Percentiles rank a stretch among this genome's conserved stretches.
Evolutionary conservation across 1,284 basidiomycete genomes (phyloP).

Genomic region (Boletellus deceptivus): DNA sequence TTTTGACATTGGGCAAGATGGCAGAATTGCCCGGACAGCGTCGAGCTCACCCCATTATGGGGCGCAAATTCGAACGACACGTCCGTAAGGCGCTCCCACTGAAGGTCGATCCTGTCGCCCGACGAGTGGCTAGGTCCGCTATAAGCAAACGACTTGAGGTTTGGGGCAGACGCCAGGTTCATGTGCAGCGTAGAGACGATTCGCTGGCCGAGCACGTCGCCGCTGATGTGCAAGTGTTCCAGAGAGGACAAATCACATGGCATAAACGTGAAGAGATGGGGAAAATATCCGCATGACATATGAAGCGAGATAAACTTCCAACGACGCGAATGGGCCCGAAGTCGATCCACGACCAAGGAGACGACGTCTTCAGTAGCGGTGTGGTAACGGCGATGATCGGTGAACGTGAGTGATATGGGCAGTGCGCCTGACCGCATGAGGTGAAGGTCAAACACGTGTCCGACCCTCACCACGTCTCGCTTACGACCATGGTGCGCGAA

Average conservation of each 20-base stretch:
- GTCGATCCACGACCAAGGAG: conserved; percentile 8
- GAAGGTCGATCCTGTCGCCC: conserved; percentile 1
- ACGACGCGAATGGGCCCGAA: conserved; percentile 13
- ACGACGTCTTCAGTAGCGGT: conserved; percentile 5
- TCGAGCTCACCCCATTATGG: conserved; percentile 1
- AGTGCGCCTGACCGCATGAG: conserved; percentile 16
- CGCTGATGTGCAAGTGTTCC: conserved; percentile 12
- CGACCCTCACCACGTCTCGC: conserved; percentile 7
- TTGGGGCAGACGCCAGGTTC: conserved; percentile 10
- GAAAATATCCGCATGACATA: conserved; percentile 11
- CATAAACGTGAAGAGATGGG: conserved; percentile 12
- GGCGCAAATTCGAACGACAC: conserved; percentile 14
- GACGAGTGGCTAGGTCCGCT: not conserved
- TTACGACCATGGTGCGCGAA: not conserved
- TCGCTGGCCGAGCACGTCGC: not conserved
- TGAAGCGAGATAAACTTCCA: conserved; percentile 18
- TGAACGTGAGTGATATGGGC: conserved; percentile 19
- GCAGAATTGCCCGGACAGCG: conserved; percentile 3
- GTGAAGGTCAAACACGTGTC: conserved; percentile 4
- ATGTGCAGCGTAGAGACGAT: not conserved
- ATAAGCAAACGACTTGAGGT: conserved; percentile 22
- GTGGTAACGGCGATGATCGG: conserved; percentile 14
- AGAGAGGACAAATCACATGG: conserved; percentile 17
- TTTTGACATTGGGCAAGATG: conserved; percentile 13
- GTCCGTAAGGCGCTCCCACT: conserved; percentile 14